These are phyloP conservation scores for Hemisphaericaspora lyxosophila DNA, from an alignment of 1,139 yeast genomes.

Conservation along the genomic window DNA sequence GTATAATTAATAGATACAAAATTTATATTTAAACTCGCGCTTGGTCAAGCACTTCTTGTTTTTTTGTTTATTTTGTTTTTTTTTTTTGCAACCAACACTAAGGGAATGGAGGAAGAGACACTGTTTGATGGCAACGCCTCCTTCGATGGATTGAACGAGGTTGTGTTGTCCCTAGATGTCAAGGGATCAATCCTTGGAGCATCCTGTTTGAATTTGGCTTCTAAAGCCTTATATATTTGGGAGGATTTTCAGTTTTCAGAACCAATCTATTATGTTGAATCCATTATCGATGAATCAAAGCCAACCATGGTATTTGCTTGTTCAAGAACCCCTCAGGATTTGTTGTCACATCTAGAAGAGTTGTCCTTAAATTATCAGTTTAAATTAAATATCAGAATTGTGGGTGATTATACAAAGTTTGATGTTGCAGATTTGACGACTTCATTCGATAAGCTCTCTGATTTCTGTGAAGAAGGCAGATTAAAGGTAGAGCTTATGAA, in stretches of 20 bases:
- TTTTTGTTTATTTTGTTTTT: too few relatives aligned
- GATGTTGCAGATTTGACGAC: constrained; percentile 5
- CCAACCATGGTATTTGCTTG: constrained; percentile 11
- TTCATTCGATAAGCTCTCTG: constrained; percentile 6
- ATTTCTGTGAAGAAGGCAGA: neutral
- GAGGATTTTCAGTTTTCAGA: constrained; percentile 12
- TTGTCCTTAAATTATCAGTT: constrained; percentile 4
- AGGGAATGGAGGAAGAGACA: constrained; percentile 1
- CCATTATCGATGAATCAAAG: constrained; percentile 12
- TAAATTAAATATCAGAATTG: constrained; percentile 8
- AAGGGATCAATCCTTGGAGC: constrained; percentile 11
- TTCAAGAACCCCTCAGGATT: constrained; percentile 9
- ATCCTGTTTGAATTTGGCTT: constrained; percentile 9
- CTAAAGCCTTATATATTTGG: constrained; percentile 6
- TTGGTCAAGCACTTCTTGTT: neutral
- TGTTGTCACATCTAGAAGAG: constrained; percentile 6
- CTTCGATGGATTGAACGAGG: constrained; percentile 7
- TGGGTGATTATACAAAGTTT: constrained; percentile 12
- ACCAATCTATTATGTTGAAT: constrained; percentile 10
- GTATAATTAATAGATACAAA: neutral
- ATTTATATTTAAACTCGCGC: neutral
- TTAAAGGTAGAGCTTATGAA: constrained; percentile 3
- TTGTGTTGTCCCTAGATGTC: constrained; percentile 11
- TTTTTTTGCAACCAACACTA: constrained; percentile 4
- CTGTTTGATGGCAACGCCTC: constrained; percentile 1